These are phyloP conservation scores for Fraxinus velutina DNA, from an alignment of 305 asterid genomes.

Conservation along the genomic window DNA sequence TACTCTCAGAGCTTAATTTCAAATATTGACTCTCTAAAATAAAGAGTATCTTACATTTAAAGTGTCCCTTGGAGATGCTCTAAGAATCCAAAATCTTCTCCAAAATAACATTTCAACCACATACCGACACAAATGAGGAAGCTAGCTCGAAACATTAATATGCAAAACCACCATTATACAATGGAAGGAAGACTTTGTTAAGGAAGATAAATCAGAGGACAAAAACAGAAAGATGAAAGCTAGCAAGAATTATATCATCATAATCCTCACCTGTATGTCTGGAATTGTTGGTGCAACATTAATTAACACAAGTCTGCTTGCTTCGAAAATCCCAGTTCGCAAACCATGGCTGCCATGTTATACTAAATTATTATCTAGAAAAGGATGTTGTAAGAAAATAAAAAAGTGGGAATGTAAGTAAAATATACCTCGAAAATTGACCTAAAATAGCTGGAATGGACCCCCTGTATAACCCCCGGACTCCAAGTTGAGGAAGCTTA, in stretches of 20 bases:
- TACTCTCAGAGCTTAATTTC: not conserved
- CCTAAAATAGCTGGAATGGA: conserved; percentile 93
- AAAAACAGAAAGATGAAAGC: conserved; percentile 1
- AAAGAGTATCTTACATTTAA: not conserved
- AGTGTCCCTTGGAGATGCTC: not conserved
- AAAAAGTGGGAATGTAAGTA: not conserved
- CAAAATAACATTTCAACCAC: not conserved
- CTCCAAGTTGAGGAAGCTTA: conserved; percentile 82
- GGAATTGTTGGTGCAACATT: conserved; percentile 87
- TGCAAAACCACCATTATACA: not conserved
- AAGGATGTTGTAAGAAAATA: not conserved
- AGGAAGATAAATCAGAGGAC: not conserved
- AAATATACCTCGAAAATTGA: conserved; percentile 75
- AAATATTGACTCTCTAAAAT: not conserved
- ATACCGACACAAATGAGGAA: not conserved
- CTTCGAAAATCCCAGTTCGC: conserved; percentile 89
- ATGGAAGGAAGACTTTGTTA: not conserved
- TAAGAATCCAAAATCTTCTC: not conserved
- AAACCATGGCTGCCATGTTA: conserved; percentile 70
- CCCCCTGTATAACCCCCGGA: conserved; percentile 75
- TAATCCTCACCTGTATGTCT: conserved; percentile 66
- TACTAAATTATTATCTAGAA: conserved; percentile 13
- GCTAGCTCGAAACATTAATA: not conserved
- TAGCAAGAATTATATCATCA: not conserved
- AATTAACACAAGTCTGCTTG: conserved; percentile 75